phyloP scores from a whole-genome alignment of 257 asterid genomes.

The Capsicum baccatum region DNA sequence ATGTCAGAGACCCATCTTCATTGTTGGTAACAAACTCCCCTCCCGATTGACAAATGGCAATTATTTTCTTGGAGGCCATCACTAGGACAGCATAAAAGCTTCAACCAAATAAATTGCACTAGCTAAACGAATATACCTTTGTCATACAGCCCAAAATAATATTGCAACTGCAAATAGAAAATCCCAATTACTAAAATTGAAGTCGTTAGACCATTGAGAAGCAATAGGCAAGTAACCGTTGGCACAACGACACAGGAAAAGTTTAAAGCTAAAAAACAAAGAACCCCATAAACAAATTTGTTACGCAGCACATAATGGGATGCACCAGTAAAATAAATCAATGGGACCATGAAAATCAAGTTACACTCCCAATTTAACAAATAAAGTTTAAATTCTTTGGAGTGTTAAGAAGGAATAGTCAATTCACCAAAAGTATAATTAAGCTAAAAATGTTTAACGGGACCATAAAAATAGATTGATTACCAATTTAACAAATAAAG shows the following conservation, averaged over 20 bases:
- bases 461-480: background rate
- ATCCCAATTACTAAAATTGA: background rate
- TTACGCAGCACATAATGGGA: background rate
- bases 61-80: slow-evolving; percentile 81
- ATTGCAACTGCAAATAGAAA: background rate
- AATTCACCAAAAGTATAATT: background rate
- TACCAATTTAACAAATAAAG: background rate
- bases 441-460: too few relatives aligned
- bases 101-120: background rate
- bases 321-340: background rate
- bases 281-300: background rate
- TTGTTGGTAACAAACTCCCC: slow-evolving; percentile 81
- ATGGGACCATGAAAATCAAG: background rate
- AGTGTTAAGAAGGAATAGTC: background rate
- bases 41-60: slow-evolving; percentile 95
- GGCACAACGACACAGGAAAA: background rate
- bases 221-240: background rate
- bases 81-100: slow-evolving; percentile 1
- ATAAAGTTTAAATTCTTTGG: background rate
- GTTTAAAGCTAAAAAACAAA: background rate
- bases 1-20: slow-evolving; percentile 81
- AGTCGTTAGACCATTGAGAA: background rate
- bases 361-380: background rate
- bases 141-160: background rate
- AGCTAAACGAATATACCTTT: background rate